A percentile compares a stretch with the other conserved stretches of the same genome.
These are phyloP conservation scores for Neonectria magnoliae DNA, from an alignment of 2,329 filamentous ascomycete species.

Conservation along the genomic window DNA sequence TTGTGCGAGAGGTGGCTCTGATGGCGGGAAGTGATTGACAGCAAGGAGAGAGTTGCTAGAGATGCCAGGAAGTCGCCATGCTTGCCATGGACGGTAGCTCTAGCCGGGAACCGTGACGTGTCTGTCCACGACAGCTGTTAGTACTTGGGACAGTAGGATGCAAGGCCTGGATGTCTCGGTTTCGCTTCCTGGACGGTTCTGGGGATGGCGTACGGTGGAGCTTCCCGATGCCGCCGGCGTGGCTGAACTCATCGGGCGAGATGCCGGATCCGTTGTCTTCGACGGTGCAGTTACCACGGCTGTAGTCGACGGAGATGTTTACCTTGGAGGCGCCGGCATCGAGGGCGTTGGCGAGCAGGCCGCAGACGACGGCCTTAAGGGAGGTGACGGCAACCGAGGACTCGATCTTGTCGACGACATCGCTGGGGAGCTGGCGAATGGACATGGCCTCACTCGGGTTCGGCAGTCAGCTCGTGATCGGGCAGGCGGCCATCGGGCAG, in stretches of 20 bases:
- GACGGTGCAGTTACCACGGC: slow-evolving; percentile 78
- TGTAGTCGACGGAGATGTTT: slow-evolving; percentile 77
- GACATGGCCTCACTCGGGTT: slow-evolving; percentile 56
- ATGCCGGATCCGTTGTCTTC: slow-evolving; percentile 91
- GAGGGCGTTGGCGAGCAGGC: slow-evolving; percentile 83
- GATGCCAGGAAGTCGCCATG: slow-evolving; percentile 82
- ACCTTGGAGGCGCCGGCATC: slow-evolving; percentile 80
- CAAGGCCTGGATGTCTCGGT: not conserved
- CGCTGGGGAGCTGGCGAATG: slow-evolving; percentile 75
- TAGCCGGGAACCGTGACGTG: slow-evolving; percentile 76
- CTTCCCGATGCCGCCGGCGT: slow-evolving; percentile 76
- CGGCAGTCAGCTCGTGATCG: not conserved
- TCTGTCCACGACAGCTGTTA: slow-evolving; percentile 58
- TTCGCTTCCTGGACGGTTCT: not conserved
- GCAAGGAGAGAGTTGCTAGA: slow-evolving; percentile 77
- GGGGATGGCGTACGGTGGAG: slow-evolving; percentile 69
- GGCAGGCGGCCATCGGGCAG: not conserved
- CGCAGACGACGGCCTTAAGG: slow-evolving; percentile 75
- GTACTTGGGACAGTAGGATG: not conserved
- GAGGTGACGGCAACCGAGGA: slow-evolving; percentile 84
- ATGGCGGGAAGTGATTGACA: slow-evolving; percentile 81
- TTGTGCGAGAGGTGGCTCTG: slow-evolving; percentile 68
- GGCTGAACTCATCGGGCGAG: slow-evolving; percentile 74
- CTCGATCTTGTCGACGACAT: slow-evolving; percentile 81
- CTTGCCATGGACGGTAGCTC: slow-evolving; percentile 66